These are phyloP conservation scores for Fusarium sterilihyphosum DNA, from an alignment of 2,329 filamentous ascomycete genomes.

Conservation along the genomic window DNA sequence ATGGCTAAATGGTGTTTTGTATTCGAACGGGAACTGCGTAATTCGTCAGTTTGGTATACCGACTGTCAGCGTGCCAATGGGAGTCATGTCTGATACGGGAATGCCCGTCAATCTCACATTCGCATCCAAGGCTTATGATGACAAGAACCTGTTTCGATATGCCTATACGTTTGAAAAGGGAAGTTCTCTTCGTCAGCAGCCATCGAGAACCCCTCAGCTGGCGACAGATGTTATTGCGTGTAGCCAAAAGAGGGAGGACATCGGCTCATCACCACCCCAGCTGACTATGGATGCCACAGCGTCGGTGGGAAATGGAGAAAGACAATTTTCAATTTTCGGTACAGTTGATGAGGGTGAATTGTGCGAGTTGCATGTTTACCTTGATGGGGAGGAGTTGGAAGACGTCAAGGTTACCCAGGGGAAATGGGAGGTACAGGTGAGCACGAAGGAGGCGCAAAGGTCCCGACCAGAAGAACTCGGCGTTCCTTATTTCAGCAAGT, in stretches of 20 bases:
- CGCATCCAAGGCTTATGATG: neutral
- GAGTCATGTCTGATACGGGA: neutral
- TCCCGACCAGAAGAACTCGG: neutral
- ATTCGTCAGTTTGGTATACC: neutral
- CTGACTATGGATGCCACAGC: neutral
- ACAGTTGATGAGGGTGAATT: neutral
- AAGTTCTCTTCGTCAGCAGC: neutral
- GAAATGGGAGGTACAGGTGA: neutral
- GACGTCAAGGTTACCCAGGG: neutral
- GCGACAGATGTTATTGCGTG: neutral
- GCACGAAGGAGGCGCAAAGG: neutral
- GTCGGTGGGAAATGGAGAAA: neutral
- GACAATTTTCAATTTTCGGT: fast-evolving
- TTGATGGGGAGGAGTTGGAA: neutral
- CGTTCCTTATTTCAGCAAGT: neutral
- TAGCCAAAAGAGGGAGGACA: fast-evolving
- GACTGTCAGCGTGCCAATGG: neutral
- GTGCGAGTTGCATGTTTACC: neutral
- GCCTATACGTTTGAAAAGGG: neutral
- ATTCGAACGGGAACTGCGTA: neutral
- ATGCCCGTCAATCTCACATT: constrained; percentile 9
- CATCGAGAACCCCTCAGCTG: neutral
- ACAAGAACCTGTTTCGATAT: constrained; percentile 1
- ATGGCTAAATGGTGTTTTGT: neutral
- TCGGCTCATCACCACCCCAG: neutral